A percentile compares a stretch with the other conserved stretches of the same genome.
phyloP scores from a whole-genome alignment of 169 alveolate species.

The Plasmodium falciparum region DNA sequence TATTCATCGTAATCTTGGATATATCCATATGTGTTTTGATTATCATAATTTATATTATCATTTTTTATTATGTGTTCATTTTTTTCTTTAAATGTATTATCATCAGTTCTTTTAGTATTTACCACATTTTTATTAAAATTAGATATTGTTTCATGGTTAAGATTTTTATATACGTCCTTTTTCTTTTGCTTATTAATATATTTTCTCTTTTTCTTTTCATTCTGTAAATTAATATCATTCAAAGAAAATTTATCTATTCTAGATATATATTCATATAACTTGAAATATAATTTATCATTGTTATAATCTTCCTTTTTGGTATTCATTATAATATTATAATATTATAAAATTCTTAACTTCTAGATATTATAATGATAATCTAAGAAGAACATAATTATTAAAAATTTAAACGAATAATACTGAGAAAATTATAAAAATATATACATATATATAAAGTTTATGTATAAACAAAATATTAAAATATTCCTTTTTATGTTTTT shows the following conservation, averaged over 20 bases:
- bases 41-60: not conserved
- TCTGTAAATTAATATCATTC: constrained; percentile 12
- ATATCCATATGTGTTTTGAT: not conserved
- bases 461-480: too few species aligned
- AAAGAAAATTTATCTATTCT: constrained; percentile 16
- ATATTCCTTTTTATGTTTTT: too few species aligned
- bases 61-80: not conserved
- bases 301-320: constrained; percentile 1
- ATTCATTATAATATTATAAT: too few species aligned
- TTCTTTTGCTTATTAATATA: constrained; percentile 11
- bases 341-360: not conserved
- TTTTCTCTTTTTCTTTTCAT: constrained; percentile 9
- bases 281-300: constrained; percentile 42
- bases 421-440: too few species aligned
- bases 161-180: too few species aligned
- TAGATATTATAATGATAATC: too few species aligned
- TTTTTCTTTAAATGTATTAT: not conserved
- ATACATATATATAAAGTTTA: too few species aligned
- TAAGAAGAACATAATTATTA: too few species aligned
- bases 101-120: not conserved
- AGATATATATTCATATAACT: constrained; percentile 67
- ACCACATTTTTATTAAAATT: not conserved
- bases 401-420: too few species aligned
- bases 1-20: too few species aligned
- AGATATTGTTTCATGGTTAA: too few species aligned